Conservation (phyloP, 2,329 filamentous ascomycete genomes). For the Metarhizium robertsii region DNA sequence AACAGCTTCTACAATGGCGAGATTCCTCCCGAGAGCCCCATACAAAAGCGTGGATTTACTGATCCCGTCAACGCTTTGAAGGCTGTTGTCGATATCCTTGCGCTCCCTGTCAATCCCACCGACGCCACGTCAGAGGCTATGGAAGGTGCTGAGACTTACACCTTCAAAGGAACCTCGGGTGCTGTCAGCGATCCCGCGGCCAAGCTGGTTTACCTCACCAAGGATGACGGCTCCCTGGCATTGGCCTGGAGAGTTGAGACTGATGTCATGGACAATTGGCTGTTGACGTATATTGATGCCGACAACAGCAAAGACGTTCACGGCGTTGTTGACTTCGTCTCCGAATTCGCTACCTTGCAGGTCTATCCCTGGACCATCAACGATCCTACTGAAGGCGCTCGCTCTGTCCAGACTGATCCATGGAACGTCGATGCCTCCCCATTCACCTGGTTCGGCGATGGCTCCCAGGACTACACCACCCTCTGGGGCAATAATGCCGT, state of each 20-base stretch:
- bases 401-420: conserved; percentile 36
- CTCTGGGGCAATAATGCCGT: conserved; percentile 51
- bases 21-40: conserved; percentile 25
- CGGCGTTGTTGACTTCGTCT: conserved; percentile 47
- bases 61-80: conserved; percentile 36
- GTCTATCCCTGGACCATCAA: conserved; percentile 48
- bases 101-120: conserved; percentile 20
- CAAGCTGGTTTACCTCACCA: conserved; percentile 44
- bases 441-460: conserved; percentile 44
- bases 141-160: conserved; percentile 20
- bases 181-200: conserved; percentile 43
- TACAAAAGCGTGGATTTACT: conserved; percentile 29
- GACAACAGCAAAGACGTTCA: conserved; percentile 34
- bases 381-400: conserved; percentile 40
- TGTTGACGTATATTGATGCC: conserved; percentile 49
- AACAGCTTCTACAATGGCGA: conserved; percentile 36
- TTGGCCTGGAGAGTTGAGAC: conserved; percentile 51
- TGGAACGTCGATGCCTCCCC: conserved; percentile 36
- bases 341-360: conserved; percentile 40
- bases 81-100: conserved; percentile 24
- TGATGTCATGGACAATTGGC: conserved; percentile 46
- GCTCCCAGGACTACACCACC: conserved; percentile 36
- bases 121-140: conserved; percentile 17
- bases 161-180: conserved; percentile 38
- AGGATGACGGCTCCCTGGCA: conserved; percentile 34